These are phyloP conservation scores for Hyparrhenia diplandra DNA, from an alignment of 176 grass and related monocot species.

Conservation along the genomic window DNA sequence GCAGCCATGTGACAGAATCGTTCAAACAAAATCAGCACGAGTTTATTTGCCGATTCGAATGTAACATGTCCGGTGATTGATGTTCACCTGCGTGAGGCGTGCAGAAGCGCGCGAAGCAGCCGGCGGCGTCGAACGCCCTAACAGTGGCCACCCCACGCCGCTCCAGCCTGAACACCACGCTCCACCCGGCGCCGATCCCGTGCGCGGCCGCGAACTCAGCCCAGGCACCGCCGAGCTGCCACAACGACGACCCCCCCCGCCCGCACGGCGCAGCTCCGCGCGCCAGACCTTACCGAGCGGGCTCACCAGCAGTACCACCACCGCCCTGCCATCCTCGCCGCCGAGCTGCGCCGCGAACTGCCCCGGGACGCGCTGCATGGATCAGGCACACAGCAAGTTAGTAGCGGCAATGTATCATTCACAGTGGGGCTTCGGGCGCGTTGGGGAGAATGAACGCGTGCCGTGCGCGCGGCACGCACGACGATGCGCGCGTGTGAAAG, in stretches of 20 bases:
- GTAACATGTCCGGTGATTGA: too few relatives aligned
- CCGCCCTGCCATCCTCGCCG: not conserved
- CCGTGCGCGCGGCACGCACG: too few relatives aligned
- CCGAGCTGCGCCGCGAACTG: constrained; percentile 27
- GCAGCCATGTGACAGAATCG: not conserved
- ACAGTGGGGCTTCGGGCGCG: too few relatives aligned
- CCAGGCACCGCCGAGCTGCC: constrained; percentile 22
- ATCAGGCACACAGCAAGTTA: not conserved
- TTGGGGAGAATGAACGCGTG: too few relatives aligned
- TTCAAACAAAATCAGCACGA: not conserved
- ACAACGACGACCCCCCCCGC: not conserved
- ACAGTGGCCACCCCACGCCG: not conserved
- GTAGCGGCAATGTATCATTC: not conserved
- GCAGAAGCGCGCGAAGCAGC: too few relatives aligned
- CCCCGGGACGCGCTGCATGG: not conserved
- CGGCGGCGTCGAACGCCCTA: too few relatives aligned
- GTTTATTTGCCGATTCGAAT: not conserved
- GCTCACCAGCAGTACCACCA: constrained; percentile 11
- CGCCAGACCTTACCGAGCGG: constrained; percentile 38
- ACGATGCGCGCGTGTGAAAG: not conserved
- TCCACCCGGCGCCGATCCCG: constrained; percentile 20
- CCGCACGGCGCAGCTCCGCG: constrained; percentile 8
- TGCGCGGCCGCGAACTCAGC: constrained; percentile 15
- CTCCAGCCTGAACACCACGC: constrained; percentile 27
- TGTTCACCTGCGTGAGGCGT: constrained; percentile 2